Base-by-base conservation (phyloP, 306 rosid species). In the Prunus persica region DNA sequence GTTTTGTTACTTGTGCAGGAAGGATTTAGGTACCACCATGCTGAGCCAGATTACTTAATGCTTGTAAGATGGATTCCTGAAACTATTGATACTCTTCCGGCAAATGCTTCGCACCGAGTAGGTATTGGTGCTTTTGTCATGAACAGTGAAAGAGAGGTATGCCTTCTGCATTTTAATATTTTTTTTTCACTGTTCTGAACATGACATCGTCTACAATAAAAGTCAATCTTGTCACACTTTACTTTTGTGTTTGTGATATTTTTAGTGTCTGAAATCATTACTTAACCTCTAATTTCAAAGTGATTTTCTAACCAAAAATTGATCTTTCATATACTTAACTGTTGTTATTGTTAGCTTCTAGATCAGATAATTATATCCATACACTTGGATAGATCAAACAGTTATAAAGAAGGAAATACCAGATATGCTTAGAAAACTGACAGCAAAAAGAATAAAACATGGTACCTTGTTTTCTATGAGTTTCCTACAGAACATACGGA, bases 1-100 rank as follows among this genome's bases (percentile, higher is more conserved):
- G 8, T 22, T 60, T 5, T 80, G 22, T 9, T 24, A 0, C 1
- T 58, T 80, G 80, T 82, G 52, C 82, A 93, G 98, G 94, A 88
- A 78, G 98, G 98, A 73, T 93, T 91, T 72, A 75, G 77, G 67
- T 94, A 87, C 77, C 98, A 94, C 78, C 97, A 94, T 84, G 97
- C 98, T 19, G 98, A 94, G 75, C 67, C 88, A 47, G 87, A 91
- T 72, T 87, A 94, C 84, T 27, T 94, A 73, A 94, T 94, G 97
- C 93, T 94, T 30, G 96, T 85, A 5, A 3, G 45, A 34, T 94
- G 98, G 98, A 78, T 94, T 80, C 82, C 97, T n/a, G 75, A 87
- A 22, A 84, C 87, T 79, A 68, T 69, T n/a, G 86, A 90, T 32
- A 79, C 85, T 34, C 82, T 91, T 73, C 98, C 98, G n/a, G 84